phyloP scores from a whole-genome alignment of 805 yeast species.

The Ogataea saltuana region DNA sequence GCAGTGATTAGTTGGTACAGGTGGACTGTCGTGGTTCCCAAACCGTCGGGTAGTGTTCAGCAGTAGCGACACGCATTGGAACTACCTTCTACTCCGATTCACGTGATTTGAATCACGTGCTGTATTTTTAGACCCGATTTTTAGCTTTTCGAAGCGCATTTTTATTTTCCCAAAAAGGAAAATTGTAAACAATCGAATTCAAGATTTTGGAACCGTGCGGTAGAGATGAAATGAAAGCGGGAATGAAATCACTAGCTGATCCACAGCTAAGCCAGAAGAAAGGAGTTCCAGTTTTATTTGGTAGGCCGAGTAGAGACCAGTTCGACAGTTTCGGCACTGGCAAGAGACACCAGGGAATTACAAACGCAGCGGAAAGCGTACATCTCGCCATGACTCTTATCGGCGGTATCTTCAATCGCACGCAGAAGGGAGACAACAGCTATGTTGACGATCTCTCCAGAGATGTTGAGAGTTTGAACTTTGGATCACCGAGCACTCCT shows the following conservation, averaged over 20 bases:
- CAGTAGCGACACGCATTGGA: too few relatives aligned
- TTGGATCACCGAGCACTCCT: constrained; percentile 32
- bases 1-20: too few relatives aligned
- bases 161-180: constrained; percentile 4
- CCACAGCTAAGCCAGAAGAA: neutral
- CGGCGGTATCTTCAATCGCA: constrained; percentile 33
- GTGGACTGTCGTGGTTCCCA: too few relatives aligned
- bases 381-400: constrained; percentile 29
- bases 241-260: neutral
- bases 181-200: constrained; percentile 10
- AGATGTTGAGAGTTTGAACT: constrained; percentile 37
- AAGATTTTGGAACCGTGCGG: constrained; percentile 5
- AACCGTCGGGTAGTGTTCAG: too few relatives aligned
- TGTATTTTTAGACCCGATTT: too few relatives aligned
- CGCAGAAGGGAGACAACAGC: constrained; percentile 29
- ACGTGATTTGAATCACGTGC: too few relatives aligned
- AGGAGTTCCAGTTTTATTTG: too few relatives aligned
- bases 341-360: too few relatives aligned
- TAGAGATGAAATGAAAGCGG: constrained; percentile 4
- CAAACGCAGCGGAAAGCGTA: neutral
- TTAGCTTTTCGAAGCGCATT: neutral
- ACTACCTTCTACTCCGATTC: too few relatives aligned
- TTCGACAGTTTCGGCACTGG: neutral
- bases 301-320: too few relatives aligned
- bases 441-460: constrained; percentile 36